Evolutionary conservation across 768 basidiomycete species (phyloP).

Genomic region (Brasilioporus rufonigricans): DNA sequence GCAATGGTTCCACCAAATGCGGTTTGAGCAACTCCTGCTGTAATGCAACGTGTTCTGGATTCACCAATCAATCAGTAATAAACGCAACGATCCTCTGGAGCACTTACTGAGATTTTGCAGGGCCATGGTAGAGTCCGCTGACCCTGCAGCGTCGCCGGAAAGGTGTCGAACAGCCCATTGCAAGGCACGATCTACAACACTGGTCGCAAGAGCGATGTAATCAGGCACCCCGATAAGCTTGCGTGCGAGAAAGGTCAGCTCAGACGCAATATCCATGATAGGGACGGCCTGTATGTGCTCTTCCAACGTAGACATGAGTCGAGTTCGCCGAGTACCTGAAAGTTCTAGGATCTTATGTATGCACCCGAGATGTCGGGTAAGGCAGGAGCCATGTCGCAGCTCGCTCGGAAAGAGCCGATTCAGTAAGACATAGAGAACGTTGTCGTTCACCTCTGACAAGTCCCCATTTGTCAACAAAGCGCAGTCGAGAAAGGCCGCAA

Average conservation of each 20-base stretch:
- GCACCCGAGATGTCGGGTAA: constrained; percentile 20
- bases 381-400: background rate
- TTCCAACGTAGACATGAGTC: constrained; percentile 24
- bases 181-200: constrained; percentile 45
- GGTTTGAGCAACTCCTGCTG: constrained; percentile 35
- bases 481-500: constrained; percentile 50
- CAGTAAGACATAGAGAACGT: constrained; percentile 33
- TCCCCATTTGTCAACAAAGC: constrained; percentile 16
- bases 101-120: constrained; percentile 41
- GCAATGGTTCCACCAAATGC: constrained; percentile 68
- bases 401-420: constrained; percentile 17
- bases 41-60: constrained; percentile 13
- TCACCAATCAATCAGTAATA: background rate
- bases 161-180: constrained; percentile 53
- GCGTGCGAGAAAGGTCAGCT: constrained; percentile 34
- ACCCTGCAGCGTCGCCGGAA: constrained; percentile 32
- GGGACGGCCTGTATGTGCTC: constrained; percentile 27
- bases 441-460: constrained; percentile 20
- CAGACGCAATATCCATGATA: constrained; percentile 26
- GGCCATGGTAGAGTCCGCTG: constrained; percentile 17
- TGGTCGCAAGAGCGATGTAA: constrained; percentile 26
- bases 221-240: constrained; percentile 24
- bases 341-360: constrained; percentile 29
- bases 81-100: background rate
- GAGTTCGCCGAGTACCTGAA: constrained; percentile 19